Conservation (phyloP, 805 yeast genomes). For the Saccharomyces kudriavzevii region DNA sequence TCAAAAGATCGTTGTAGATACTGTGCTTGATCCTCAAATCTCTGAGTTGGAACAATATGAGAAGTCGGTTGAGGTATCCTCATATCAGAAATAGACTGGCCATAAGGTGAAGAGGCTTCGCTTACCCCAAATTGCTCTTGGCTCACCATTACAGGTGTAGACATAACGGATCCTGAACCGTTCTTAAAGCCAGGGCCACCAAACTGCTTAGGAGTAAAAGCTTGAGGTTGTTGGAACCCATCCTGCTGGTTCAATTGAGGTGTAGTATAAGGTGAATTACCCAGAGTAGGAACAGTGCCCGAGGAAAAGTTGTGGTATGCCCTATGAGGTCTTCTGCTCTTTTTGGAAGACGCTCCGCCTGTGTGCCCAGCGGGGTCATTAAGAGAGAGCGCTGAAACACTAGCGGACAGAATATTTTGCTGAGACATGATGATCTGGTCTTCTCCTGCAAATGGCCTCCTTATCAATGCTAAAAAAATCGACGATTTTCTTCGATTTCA, state of each 20-base stretch:
- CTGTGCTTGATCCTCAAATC: constrained; percentile 31
- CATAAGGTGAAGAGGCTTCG: constrained; percentile 1
- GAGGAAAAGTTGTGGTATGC: constrained; percentile 23
- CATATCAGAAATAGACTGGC: not conserved
- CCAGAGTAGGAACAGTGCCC: constrained; percentile 5
- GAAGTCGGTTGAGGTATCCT: constrained; percentile 14
- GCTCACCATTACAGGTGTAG: constrained; percentile 7
- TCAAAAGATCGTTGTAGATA: constrained; percentile 42
- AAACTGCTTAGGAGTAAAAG: constrained; percentile 10
- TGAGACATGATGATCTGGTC: constrained; percentile 7
- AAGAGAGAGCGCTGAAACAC: constrained; percentile 17
- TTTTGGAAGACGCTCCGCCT: constrained; percentile 8
- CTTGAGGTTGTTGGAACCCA: constrained; percentile 2
- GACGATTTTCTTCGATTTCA: not conserved
- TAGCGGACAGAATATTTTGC: constrained; percentile 10
- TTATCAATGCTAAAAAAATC: not conserved
- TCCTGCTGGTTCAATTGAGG: not conserved
- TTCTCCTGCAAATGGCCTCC: not conserved
- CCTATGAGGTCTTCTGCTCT: constrained; percentile 26
- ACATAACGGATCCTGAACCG: constrained; percentile 7
- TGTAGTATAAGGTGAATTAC: constrained; percentile 1
- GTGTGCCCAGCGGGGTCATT: constrained; percentile 9
- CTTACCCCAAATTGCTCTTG: constrained; percentile 7
- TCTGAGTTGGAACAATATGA: constrained; percentile 27
- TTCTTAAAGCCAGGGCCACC: constrained; percentile 6